phyloP scores from a whole-genome alignment of 2,329 filamentous ascomycete species.

The Cercospora sp. region DNA sequence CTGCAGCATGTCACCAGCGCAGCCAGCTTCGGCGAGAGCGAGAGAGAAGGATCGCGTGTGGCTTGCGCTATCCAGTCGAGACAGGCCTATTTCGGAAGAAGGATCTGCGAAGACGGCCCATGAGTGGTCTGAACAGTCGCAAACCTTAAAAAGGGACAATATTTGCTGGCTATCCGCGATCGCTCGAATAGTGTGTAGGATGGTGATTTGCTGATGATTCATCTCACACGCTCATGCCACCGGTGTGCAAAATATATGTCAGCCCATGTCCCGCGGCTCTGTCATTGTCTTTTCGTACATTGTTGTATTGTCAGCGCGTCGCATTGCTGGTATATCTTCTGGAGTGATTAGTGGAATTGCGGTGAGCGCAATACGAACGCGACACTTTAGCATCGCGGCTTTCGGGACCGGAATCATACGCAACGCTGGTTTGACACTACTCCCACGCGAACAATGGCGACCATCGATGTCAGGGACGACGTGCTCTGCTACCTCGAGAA shows the following conservation, averaged over 20 bases:
- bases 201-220: background rate
- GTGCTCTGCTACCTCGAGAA: slow-evolving; percentile 1
- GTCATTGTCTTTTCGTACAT: background rate
- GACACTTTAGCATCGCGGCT: background rate
- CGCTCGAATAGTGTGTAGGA: background rate
- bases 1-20: background rate
- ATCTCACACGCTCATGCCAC: background rate
- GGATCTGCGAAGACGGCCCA: background rate
- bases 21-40: background rate
- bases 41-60: background rate
- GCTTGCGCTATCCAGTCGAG: background rate
- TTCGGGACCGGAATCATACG: background rate
- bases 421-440: background rate
- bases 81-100: background rate
- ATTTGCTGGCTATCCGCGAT: background rate
- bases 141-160: slow-evolving; percentile 1
- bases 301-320: background rate
- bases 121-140: background rate
- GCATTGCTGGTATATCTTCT: background rate
- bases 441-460: background rate
- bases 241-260: background rate
- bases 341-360: background rate
- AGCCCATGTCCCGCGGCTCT: background rate
- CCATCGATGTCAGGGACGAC: background rate
- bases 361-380: background rate